Percentiles rank a stretch among this genome's conserved stretches.
These are phyloP conservation scores for Eucalyptus sp. DNA, from an alignment of 345 rosid genomes.

Conservation along the genomic window DNA sequence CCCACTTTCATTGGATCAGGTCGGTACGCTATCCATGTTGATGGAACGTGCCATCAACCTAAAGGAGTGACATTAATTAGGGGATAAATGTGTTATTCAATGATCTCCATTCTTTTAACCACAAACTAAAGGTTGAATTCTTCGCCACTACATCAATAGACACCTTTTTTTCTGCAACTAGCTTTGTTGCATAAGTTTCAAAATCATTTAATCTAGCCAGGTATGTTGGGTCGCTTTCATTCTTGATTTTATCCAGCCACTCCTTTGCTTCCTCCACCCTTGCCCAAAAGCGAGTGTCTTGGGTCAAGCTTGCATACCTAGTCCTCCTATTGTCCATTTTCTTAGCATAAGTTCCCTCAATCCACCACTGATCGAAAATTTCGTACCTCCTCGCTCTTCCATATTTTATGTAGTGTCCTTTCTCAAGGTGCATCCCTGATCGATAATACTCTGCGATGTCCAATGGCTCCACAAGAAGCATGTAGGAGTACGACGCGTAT, in stretches of 20 bases:
- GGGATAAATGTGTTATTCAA: background rate
- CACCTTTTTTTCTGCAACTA: slow-evolving; percentile 42
- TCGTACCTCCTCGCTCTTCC: slow-evolving; percentile 67
- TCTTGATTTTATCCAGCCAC: slow-evolving; percentile 27
- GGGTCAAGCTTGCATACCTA: slow-evolving; percentile 50
- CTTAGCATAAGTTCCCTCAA: background rate
- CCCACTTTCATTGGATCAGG: accelerated
- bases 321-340: slow-evolving; percentile 24
- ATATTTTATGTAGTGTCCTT: slow-evolving; percentile 34
- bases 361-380: slow-evolving; percentile 63
- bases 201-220: slow-evolving; percentile 1
- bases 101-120: slow-evolving; percentile 30
- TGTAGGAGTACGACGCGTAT: slow-evolving; percentile 44
- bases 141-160: slow-evolving; percentile 50
- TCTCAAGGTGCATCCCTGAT: background rate
- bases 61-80: background rate
- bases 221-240: slow-evolving; percentile 1
- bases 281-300: slow-evolving; percentile 84
- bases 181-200: slow-evolving; percentile 14
- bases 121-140: slow-evolving; percentile 53
- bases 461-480: slow-evolving; percentile 75
- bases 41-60: background rate
- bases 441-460: slow-evolving; percentile 75
- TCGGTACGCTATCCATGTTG: too few species aligned
- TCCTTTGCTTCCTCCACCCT: slow-evolving; percentile 75